Conservation (phyloP, 148 eudicot genomes). For the Selenicereus undatus region DNA sequence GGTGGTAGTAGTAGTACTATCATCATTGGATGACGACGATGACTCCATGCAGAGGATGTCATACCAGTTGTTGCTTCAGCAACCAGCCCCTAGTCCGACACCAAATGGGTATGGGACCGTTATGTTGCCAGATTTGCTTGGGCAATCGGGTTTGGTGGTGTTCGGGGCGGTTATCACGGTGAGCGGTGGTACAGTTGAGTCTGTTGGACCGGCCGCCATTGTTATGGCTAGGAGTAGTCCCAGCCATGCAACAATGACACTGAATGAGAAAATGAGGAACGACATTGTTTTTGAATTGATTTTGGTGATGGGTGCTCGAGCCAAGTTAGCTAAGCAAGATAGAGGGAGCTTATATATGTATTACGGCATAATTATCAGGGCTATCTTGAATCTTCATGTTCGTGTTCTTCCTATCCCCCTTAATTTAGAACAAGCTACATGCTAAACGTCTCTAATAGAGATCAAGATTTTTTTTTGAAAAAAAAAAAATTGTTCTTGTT, state of each 20-base stretch:
- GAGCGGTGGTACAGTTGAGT: background rate
- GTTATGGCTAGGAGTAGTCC: background rate
- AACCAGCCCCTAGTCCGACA: conserved; percentile 23
- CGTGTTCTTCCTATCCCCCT: too few species aligned
- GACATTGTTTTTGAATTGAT: background rate
- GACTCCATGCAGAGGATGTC: conserved; percentile 32
- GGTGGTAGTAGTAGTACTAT: background rate
- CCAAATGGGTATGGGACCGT: conserved; percentile 59
- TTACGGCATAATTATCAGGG: too few species aligned
- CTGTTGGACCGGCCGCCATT: background rate
- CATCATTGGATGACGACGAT: background rate
- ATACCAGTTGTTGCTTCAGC: conserved; percentile 31
- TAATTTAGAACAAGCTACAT: too few species aligned
- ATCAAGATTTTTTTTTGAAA: too few species aligned
- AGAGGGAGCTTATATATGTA: too few species aligned
- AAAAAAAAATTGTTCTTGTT: too few species aligned
- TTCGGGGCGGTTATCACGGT: conserved; percentile 10
- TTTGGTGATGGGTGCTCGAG: background rate
- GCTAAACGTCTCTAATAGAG: too few species aligned
- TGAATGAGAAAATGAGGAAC: background rate
- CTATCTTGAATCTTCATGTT: too few species aligned
- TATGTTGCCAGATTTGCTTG: conserved; percentile 39
- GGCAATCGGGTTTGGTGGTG: conserved; percentile 44
- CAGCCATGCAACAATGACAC: background rate
- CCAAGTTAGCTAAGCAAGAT: too few species aligned